Conservation (phyloP, 2,329 filamentous ascomycete genomes). For the Ceratocystis papillata region DNA sequence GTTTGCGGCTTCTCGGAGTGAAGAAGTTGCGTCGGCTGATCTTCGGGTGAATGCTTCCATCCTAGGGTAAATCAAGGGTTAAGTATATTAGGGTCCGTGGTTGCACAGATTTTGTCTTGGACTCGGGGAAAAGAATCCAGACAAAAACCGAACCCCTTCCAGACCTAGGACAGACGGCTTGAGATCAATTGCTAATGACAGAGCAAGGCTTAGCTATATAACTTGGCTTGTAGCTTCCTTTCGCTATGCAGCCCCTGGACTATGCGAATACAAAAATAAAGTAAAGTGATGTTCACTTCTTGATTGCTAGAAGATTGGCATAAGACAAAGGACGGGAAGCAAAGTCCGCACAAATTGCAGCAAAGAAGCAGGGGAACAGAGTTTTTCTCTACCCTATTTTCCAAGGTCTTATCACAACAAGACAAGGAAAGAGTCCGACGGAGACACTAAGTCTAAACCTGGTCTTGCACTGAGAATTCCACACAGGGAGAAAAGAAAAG, state of each 20-base stretch:
- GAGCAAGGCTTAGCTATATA: too few species aligned
- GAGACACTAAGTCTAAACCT: neutral
- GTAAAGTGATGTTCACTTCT: neutral
- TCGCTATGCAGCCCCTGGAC: too few species aligned
- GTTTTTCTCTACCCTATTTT: neutral
- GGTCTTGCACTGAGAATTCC: neutral
- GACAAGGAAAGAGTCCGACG: neutral
- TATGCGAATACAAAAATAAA: neutral
- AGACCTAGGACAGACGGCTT: too few species aligned
- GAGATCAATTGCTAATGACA: too few species aligned
- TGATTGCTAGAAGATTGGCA: neutral
- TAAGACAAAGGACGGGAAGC: neutral
- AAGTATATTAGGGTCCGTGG: neutral
- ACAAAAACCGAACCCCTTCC: too few species aligned
- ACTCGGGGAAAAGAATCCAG: too few species aligned
- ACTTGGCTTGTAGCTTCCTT: too few species aligned
- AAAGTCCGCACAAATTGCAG: neutral
- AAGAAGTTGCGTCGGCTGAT: conserved; percentile 6
- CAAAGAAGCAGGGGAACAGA: neutral
- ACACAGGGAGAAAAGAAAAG: neutral
- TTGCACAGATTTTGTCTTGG: neutral
- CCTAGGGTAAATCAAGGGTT: neutral
- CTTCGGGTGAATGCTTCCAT: neutral
- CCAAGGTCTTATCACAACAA: neutral
- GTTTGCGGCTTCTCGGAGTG: neutral